Conservation (phyloP, 108 stramenopile genomes). For the Nannochloropsis salina region DNA sequence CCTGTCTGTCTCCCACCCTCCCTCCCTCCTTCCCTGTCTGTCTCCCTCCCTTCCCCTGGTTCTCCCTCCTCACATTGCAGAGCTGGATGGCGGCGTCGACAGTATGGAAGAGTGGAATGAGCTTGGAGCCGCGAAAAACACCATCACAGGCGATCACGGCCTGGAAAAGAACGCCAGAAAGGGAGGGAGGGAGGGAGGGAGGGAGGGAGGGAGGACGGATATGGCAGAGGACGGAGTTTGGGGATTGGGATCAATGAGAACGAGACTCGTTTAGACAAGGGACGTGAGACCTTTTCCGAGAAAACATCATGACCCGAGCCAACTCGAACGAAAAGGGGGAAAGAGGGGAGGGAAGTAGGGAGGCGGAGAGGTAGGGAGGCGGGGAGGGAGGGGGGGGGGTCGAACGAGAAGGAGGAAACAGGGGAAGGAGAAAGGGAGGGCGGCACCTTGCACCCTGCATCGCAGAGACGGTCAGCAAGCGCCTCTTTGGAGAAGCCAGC, state of each 20-base stretch:
- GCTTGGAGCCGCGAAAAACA: conserved; percentile 34
- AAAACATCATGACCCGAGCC: no score
- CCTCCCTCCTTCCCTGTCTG: neutral
- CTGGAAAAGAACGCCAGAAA: neutral
- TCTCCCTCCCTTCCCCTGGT: neutral
- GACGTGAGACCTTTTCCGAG: no score
- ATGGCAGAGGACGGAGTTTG: no score
- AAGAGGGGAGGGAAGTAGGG: neutral
- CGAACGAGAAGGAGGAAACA: neutral
- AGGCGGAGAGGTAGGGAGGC: no score
- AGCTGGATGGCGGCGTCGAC: conserved; percentile 21
- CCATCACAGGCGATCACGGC: conserved; percentile 34
- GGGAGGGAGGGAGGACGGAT: neutral
- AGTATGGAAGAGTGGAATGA: conserved; percentile 21
- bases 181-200: neutral
- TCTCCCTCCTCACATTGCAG: neutral
- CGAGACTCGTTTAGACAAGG: no score
- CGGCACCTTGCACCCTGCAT: conserved; percentile 23
- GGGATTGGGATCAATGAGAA: no score
- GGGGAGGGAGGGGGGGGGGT: no score
- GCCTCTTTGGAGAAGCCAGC: conserved; percentile 45
- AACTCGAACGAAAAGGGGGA: neutral
- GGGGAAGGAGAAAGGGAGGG: neutral
- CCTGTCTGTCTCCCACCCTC: no score
- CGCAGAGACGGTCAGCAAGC: conserved; percentile 31